These are phyloP conservation scores for Metarhizium brunneum DNA, from an alignment of 2,329 filamentous ascomycete species.

Conservation along the genomic window DNA sequence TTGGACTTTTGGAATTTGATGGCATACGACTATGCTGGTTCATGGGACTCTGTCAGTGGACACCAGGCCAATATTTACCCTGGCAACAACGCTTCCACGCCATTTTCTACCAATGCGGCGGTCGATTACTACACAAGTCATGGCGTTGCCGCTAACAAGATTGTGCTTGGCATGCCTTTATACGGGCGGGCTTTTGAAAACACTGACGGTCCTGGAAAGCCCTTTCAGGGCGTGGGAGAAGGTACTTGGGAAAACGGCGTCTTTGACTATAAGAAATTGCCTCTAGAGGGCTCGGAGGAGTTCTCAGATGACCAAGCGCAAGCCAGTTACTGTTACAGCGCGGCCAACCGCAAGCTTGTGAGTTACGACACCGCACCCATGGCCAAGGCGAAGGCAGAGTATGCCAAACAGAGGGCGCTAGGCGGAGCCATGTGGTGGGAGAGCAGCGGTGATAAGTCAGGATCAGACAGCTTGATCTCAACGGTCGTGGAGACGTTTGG, in stretches of 20 bases:
- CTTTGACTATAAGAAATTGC: slow-evolving; percentile 82
- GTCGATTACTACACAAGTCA: slow-evolving; percentile 59
- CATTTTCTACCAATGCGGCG: slow-evolving; percentile 66
- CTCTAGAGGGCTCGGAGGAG: slow-evolving; percentile 57
- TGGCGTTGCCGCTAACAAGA: slow-evolving; percentile 59
- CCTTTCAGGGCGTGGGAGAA: slow-evolving; percentile 63
- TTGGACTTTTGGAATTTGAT: slow-evolving; percentile 76
- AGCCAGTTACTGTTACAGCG: slow-evolving; percentile 72
- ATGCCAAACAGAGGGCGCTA: slow-evolving; percentile 55
- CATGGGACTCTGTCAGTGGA: slow-evolving; percentile 62
- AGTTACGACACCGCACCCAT: slow-evolving; percentile 68
- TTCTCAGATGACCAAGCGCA: slow-evolving; percentile 51
- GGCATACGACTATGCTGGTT: slow-evolving; percentile 83
- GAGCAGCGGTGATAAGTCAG: slow-evolving; percentile 64
- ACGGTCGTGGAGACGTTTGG: slow-evolving; percentile 53
- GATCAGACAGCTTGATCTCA: slow-evolving; percentile 57
- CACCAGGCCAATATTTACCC: slow-evolving; percentile 76
- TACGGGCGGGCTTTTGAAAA: slow-evolving; percentile 80
- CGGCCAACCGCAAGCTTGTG: slow-evolving; percentile 54
- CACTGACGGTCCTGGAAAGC: slow-evolving; percentile 63
- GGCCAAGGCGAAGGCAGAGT: slow-evolving; percentile 61
- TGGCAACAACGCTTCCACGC: slow-evolving; percentile 54
- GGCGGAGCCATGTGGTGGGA: slow-evolving; percentile 99
- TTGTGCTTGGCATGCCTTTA: slow-evolving; percentile 85
- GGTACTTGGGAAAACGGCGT: slow-evolving; percentile 81